A percentile compares a stretch with the other conserved stretches of the same genome.
Conservation (phyloP, 1,284 basidiomycete species). For the Stygiomarasmius scandens region DNA sequence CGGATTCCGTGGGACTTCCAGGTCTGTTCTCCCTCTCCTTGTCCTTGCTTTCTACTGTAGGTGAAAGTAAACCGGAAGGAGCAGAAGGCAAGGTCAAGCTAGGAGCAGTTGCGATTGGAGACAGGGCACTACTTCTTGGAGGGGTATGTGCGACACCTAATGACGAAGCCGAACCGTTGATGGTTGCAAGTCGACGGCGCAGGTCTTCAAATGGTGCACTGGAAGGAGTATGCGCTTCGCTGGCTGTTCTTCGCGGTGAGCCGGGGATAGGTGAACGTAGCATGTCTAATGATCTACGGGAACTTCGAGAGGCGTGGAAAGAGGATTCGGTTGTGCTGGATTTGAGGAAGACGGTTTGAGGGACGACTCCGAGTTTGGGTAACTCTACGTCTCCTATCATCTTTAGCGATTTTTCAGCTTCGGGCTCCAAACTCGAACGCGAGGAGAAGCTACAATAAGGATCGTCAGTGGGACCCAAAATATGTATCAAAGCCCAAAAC, state of each 20-base stretch:
- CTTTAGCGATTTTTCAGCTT: slow-evolving; percentile 67
- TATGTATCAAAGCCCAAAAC: slow-evolving; percentile 1
- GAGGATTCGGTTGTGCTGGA: slow-evolving; percentile 45
- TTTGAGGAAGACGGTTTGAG: slow-evolving; percentile 93
- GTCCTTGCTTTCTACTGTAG: slow-evolving; percentile 30
- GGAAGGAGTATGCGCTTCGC: slow-evolving; percentile 38
- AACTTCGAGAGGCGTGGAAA: slow-evolving; percentile 37
- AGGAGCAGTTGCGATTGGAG: slow-evolving; percentile 25
- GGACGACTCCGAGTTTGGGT: slow-evolving; percentile 87
- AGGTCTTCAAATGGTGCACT: slow-evolving; percentile 72
- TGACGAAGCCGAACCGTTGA: slow-evolving; percentile 70
- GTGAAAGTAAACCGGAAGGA: slow-evolving; percentile 33
- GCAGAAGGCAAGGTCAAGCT: slow-evolving; percentile 23
- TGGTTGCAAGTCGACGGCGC: slow-evolving; percentile 66
- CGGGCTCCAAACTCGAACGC: slow-evolving; percentile 60
- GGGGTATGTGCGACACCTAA: slow-evolving; percentile 47
- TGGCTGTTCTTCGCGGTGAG: slow-evolving; percentile 49
- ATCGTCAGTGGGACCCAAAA: not conserved
- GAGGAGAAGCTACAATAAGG: slow-evolving; percentile 58
- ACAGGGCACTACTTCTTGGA: slow-evolving; percentile 17
- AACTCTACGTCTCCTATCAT: slow-evolving; percentile 70
- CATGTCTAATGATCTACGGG: slow-evolving; percentile 39
- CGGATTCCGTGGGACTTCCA: slow-evolving; percentile 72
- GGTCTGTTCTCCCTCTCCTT: slow-evolving; percentile 45
- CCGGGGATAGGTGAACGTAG: slow-evolving; percentile 43